Conservation (phyloP, 345 rosid genomes). For the Hevea brasiliensis region DNA sequence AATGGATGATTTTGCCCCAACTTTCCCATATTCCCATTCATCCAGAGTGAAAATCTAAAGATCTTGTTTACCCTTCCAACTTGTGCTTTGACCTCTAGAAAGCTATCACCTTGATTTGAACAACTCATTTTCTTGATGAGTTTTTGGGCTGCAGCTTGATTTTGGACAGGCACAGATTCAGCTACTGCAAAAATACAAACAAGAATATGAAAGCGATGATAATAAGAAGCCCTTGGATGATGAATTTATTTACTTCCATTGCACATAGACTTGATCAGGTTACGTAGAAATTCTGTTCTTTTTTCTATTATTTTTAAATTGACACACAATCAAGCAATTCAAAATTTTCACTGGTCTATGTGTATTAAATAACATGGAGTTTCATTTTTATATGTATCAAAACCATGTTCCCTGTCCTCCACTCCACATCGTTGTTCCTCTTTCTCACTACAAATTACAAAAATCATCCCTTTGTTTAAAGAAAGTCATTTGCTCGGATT, state of each 20-base stretch:
- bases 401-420: not conserved
- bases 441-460: not conserved
- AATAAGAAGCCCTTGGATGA: not conserved
- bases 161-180: conserved; percentile 72
- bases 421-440: not conserved
- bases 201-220: too few species aligned
- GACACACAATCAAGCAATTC: too few species aligned
- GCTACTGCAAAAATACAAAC: conserved; percentile 43
- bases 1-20: conserved; percentile 32
- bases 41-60: conserved; percentile 55
- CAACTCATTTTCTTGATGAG: conserved; percentile 78
- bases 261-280: not conserved
- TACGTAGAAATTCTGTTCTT: not conserved
- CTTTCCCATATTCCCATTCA: conserved; percentile 72
- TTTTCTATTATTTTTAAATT: too few species aligned
- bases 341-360: too few species aligned
- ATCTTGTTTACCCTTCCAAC: conserved; percentile 59
- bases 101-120: conserved; percentile 39
- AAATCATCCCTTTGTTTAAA: not conserved
- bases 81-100: conserved; percentile 46
- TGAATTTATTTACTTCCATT: not conserved
- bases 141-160: conserved; percentile 91
- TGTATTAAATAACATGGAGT: too few species aligned
- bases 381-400: too few species aligned
- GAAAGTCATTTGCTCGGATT: too few species aligned